Base-by-base conservation (phyloP, 495 filamentous ascomycete species). In the Hyaloscypha variabilis region DNA sequence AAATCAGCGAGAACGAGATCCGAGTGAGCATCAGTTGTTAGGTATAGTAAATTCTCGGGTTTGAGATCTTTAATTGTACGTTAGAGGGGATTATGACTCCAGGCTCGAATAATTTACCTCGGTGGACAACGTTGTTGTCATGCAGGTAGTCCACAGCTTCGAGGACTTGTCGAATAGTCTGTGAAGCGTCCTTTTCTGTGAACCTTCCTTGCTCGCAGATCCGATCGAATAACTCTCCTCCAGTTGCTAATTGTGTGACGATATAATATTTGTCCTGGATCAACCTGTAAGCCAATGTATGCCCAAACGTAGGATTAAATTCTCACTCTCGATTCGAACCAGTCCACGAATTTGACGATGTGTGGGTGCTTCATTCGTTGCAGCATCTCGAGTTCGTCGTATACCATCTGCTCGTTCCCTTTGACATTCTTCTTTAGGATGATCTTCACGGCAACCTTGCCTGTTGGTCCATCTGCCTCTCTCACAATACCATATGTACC, bases 381-480 rank as follows among this genome's bases (percentile, higher is more conserved):
- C 69, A 99, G 82, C 85, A 99, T 90, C 62, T 92, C 85, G 71
- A 99, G 83, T 80, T 99, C 95, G 79, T 98, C 96, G 74, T 96
- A 93, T 30, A 99, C 95, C 95, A 99, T 99, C 74, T 87, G 86
- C 79, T 99, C 95, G 70, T 98, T 98, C 61, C 95, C 96, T 65
- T 92, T 92, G 72, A 99, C 95, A 79, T 97, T 97, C 80, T 97
- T 97, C 87, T 99, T 99, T 69, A 99, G 82, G 74, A 99, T 99
- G 75, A 99, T 98, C 83, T 99, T 99, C 75, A 99, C 84, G 23
- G 95, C 95, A 51, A 96, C 95, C 79, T 96, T 96, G 67, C 92
- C 91, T 17, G 83, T 86, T 25, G 88, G 84, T 58, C 86, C 81
- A 60, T 97, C 93, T 55, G 95, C 95, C 77, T 99, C 95, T 65